These are phyloP conservation scores for Calvatia gigantea DNA, from an alignment of 768 basidiomycete genomes.

Conservation along the genomic window DNA sequence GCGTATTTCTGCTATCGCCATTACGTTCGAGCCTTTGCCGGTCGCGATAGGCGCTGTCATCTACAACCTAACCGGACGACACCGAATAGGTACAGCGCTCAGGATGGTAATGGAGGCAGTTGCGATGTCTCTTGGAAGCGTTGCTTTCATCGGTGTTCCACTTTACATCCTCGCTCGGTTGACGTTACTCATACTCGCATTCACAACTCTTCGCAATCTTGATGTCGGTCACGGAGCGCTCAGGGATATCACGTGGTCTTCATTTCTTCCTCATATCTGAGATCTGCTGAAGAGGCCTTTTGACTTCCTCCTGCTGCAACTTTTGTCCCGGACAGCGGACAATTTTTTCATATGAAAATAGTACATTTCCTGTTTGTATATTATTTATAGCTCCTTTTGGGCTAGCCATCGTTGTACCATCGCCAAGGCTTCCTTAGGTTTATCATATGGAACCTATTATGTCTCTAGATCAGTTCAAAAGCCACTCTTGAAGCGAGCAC, in stretches of 20 bases:
- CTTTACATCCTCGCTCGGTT: slow-evolving; percentile 8
- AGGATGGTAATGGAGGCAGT: not conserved
- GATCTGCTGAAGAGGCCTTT: too few relatives aligned
- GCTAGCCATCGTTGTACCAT: slow-evolving; percentile 14
- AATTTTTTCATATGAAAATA: too few relatives aligned
- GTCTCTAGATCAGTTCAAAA: not conserved
- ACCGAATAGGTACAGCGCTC: not conserved
- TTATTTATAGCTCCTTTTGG: slow-evolving; percentile 4
- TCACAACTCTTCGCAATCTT: slow-evolving; percentile 7
- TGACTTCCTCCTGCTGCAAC: too few relatives aligned
- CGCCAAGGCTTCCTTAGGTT: slow-evolving; percentile 12
- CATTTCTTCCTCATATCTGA: slow-evolving; percentile 11
- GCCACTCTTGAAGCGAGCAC: slow-evolving; percentile 13
- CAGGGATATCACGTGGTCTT: slow-evolving; percentile 8
- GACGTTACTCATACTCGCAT: slow-evolving; percentile 8
- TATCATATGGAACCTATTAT: slow-evolving; percentile 11
- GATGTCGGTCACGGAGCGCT: not conserved
- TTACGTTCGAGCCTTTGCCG: not conserved
- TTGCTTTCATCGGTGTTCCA: slow-evolving; percentile 6
- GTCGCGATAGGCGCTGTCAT: not conserved
- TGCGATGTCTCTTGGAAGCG: slow-evolving; percentile 1
- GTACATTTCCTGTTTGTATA: too few relatives aligned
- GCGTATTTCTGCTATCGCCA: not conserved
- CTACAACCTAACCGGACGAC: not conserved
- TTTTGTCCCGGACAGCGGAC: too few relatives aligned